Percentiles rank a stretch among this genome's conserved stretches.
These are phyloP conservation scores for Coprinopsis marcescibilis DNA, from an alignment of 768 basidiomycete species.

Conservation along the genomic window DNA sequence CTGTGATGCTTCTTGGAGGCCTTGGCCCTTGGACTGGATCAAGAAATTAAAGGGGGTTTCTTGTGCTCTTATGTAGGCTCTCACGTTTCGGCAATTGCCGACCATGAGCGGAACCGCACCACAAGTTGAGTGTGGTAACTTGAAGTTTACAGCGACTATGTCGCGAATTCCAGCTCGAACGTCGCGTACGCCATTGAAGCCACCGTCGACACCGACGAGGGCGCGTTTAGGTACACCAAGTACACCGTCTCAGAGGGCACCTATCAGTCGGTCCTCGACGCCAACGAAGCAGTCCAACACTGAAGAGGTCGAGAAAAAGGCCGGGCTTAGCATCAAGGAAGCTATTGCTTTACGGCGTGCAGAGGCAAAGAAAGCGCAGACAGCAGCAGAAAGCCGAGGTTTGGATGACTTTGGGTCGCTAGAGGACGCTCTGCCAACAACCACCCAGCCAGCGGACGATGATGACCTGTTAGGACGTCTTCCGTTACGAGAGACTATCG, in stretches of 20 bases:
- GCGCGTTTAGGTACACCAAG: slow-evolving; percentile 10
- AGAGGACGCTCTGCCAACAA: slow-evolving; percentile 43
- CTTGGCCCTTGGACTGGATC: too few relatives aligned
- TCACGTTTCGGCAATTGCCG: too few relatives aligned
- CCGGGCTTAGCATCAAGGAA: slow-evolving; percentile 58
- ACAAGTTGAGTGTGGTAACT: too few relatives aligned
- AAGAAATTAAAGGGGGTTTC: too few relatives aligned
- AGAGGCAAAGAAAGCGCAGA: slow-evolving; percentile 62
- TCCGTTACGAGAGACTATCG: slow-evolving; percentile 68
- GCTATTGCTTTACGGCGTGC: slow-evolving; percentile 76
- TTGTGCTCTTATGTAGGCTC: too few relatives aligned
- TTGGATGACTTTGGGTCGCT: slow-evolving; percentile 30
- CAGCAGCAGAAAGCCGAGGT: slow-evolving; percentile 15
- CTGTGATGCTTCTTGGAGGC: too few relatives aligned
- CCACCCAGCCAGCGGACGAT: slow-evolving; percentile 24
- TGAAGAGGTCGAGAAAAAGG: slow-evolving; percentile 9
- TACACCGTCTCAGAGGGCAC: slow-evolving; percentile 15
- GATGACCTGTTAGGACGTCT: slow-evolving; percentile 59
- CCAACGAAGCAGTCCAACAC: slow-evolving; percentile 18
- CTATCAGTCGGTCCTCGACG: slow-evolving; percentile 10
- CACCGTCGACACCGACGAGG: slow-evolving; percentile 12
- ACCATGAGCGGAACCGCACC: too few relatives aligned
- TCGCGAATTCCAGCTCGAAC: slow-evolving; percentile 16
- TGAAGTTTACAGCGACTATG: too few relatives aligned
- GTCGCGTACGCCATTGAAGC: slow-evolving; percentile 11